A percentile compares a stretch with the other conserved stretches of the same genome.
These are phyloP conservation scores for Calonectria fujianensis DNA, from an alignment of 2,329 filamentous ascomycete genomes.

Conservation along the genomic window DNA sequence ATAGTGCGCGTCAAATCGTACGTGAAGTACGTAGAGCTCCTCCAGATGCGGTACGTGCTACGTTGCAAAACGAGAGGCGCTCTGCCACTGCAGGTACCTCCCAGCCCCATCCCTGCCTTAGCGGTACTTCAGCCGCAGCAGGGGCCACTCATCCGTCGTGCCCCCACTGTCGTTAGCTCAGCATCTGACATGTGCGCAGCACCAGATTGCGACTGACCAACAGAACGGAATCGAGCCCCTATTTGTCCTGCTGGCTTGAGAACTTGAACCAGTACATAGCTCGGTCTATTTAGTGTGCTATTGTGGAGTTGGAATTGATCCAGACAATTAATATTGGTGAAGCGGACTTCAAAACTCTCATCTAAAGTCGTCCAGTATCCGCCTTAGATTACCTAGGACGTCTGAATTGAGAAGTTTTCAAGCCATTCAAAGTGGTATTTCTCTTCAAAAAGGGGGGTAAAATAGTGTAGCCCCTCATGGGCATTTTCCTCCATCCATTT, in stretches of 20 bases:
- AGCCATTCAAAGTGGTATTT: not conserved
- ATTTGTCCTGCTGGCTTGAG: constrained; percentile 17
- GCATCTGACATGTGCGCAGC: constrained; percentile 30
- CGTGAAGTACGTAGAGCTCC: not conserved
- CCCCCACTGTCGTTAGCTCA: not conserved
- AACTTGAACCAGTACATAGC: constrained; percentile 4
- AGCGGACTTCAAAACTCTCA: not conserved
- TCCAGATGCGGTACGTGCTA: constrained; percentile 26
- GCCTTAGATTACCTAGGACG: not conserved
- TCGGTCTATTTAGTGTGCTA: not conserved
- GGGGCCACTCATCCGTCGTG: not conserved
- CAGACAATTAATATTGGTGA: not conserved
- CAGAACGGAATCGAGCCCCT: constrained; percentile 20
- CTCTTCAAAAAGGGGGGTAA: no score
- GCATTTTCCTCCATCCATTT: not conserved
- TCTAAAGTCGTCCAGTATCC: not conserved
- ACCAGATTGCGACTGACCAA: constrained; percentile 14
- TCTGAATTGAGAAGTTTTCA: not conserved
- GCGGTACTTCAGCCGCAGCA: constrained; percentile 38
- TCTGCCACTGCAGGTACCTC: constrained; percentile 31
- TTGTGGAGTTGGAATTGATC: not conserved
- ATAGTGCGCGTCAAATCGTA: constrained; percentile 21
- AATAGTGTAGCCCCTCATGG: no score
- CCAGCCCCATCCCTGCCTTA: constrained; percentile 6
- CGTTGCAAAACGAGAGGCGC: constrained; percentile 29